Evolutionary conservation across 345 rosid species (phyloP).

Genomic region (Physaria fendleri): DNA sequence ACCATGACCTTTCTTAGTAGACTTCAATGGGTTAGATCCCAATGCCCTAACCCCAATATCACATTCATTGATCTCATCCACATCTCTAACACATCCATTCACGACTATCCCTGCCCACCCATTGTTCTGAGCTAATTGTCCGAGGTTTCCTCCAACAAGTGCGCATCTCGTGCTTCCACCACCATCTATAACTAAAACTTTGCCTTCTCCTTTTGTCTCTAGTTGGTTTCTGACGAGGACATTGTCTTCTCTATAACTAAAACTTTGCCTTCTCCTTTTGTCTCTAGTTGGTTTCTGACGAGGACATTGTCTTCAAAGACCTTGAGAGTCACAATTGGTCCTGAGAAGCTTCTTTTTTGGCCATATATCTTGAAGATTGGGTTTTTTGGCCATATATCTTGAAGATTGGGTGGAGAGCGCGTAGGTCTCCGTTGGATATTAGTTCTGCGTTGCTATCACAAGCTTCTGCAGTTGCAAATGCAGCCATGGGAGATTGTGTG

Average conservation of each 20-base stretch:
- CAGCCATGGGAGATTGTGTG: constrained; percentile 35
- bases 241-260: constrained; percentile 70
- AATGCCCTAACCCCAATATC: constrained; percentile 75
- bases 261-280: constrained; percentile 73
- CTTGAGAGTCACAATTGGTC: constrained; percentile 70
- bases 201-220: constrained; percentile 70
- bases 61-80: constrained; percentile 72
- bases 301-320: constrained; percentile 85
- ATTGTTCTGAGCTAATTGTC: constrained; percentile 60
- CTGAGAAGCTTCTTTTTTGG: constrained; percentile 54
- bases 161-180: constrained; percentile 91
- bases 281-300: constrained; percentile 63
- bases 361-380: constrained; percentile 75
- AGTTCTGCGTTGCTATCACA: constrained; percentile 67
- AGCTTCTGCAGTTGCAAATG: constrained; percentile 71
- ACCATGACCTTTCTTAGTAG: constrained; percentile 70
- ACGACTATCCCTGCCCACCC: constrained; percentile 85
- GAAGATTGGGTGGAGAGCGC: constrained; percentile 64
- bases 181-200: constrained; percentile 78
- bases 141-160: constrained; percentile 72
- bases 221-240: constrained; percentile 65
- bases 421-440: constrained; percentile 55
- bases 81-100: constrained; percentile 80
- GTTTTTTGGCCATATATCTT: constrained; percentile 63
- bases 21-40: constrained; percentile 72